phyloP scores from a whole-genome alignment of 768 basidiomycete species.

The Hemileccinum rubropunctum region DNA sequence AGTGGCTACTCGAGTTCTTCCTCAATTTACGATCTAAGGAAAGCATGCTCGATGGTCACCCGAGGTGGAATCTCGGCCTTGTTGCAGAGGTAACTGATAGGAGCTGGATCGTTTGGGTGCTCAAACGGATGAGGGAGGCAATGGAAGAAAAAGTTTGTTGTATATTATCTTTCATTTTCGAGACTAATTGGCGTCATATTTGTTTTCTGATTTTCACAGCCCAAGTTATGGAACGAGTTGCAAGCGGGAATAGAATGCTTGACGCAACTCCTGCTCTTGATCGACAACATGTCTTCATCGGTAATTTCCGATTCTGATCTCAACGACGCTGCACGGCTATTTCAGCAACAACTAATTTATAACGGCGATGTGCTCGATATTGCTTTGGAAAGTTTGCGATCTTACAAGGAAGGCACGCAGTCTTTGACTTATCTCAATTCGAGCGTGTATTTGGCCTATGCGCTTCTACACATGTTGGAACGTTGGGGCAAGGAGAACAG shows the following conservation, averaged over 20 bases:
- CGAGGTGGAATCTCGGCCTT: constrained; percentile 63
- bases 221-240: constrained; percentile 90
- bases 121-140: constrained; percentile 83
- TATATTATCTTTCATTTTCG: constrained; percentile 3
- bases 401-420: constrained; percentile 80
- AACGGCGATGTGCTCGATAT: constrained; percentile 93
- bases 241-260: constrained; percentile 94
- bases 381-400: constrained; percentile 69
- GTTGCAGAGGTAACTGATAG: constrained; percentile 86
- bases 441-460: constrained; percentile 79
- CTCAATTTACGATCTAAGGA: constrained; percentile 46
- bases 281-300: constrained; percentile 76
- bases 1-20: constrained; percentile 94
- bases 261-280: constrained; percentile 85
- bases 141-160: constrained; percentile 82
- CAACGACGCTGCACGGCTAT: constrained; percentile 70
- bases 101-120: constrained; percentile 86
- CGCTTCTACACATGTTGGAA: constrained; percentile 87
- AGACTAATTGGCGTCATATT: constrained; percentile 11
- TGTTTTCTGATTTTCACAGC: constrained; percentile 44
- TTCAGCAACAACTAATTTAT: constrained; percentile 92
- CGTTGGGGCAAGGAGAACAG: constrained; percentile 73
- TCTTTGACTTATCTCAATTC: constrained; percentile 82
- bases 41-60: constrained; percentile 25
- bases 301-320: constrained; percentile 40